phyloP scores from a whole-genome alignment of 2,329 filamentous ascomycete species.

The Aspergillus sclerotialis region DNA sequence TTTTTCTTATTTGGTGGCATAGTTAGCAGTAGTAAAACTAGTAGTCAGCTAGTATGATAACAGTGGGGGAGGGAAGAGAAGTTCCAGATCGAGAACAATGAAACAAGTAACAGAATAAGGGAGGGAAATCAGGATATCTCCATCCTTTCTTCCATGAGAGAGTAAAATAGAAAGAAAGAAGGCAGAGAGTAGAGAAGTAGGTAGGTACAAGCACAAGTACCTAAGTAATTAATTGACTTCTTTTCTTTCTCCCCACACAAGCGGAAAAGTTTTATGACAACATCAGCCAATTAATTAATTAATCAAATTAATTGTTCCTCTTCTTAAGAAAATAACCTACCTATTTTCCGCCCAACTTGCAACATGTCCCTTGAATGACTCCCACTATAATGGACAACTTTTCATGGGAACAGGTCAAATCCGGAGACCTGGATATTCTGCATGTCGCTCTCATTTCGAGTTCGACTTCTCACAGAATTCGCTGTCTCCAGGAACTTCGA shows the following conservation, averaged over 20 bases:
- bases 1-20: constrained; percentile 81
- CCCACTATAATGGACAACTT: constrained; percentile 31
- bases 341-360: constrained; percentile 18
- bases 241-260: constrained; percentile 16
- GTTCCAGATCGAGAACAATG: not conserved
- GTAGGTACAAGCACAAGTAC: too few relatives aligned
- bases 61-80: constrained; percentile 3
- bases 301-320: too few relatives aligned
- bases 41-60: not conserved
- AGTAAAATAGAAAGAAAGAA: constrained; percentile 4
- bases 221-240: too few relatives aligned
- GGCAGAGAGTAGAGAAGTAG: not conserved
- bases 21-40: constrained; percentile 3
- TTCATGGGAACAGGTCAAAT: constrained; percentile 39
- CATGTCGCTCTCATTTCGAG: constrained; percentile 34
- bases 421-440: constrained; percentile 34
- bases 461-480: constrained; percentile 35
- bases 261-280: constrained; percentile 37
- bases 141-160: too few relatives aligned
- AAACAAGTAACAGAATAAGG: too few relatives aligned
- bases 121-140: too few relatives aligned
- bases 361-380: constrained; percentile 20
- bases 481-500: constrained; percentile 37
- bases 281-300: too few relatives aligned
- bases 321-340: constrained; percentile 19